Evolutionary conservation across 345 rosid genomes (phyloP).

Genomic region (Mercurialis annua): DNA sequence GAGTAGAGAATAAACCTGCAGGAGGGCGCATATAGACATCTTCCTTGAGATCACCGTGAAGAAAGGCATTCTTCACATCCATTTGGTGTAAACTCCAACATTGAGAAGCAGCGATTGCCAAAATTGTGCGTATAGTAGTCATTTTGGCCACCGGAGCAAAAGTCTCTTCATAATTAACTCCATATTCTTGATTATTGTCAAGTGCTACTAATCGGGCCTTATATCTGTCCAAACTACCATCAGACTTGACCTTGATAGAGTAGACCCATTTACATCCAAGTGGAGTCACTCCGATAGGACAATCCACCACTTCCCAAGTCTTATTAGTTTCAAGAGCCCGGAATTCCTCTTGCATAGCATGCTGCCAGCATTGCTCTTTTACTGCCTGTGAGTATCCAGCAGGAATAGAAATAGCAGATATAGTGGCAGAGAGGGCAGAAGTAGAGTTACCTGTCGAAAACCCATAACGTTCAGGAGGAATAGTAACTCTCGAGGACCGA

Average conservation of each 20-base stretch:
- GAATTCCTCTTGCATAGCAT: neutral
- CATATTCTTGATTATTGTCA: neutral
- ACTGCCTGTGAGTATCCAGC: neutral
- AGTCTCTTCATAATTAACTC: neutral
- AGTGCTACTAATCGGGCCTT: neutral
- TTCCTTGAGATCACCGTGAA: neutral
- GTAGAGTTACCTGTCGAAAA: neutral
- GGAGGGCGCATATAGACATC: neutral
- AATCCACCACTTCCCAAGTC: neutral
- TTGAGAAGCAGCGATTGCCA: no score
- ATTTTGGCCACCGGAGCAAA: neutral
- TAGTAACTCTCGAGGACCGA: neutral
- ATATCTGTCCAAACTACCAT: neutral
- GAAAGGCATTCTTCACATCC: neutral
- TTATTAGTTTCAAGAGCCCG: neutral
- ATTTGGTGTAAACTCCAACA: neutral
- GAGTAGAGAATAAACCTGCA: neutral
- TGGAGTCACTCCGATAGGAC: neutral
- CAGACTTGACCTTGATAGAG: neutral
- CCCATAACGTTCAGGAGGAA: neutral
- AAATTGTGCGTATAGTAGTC: neutral
- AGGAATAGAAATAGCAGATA: neutral
- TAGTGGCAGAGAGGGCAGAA: neutral
- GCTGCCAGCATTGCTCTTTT: neutral
- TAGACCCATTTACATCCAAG: neutral